Evolutionary conservation across 345 rosid species (phyloP), one percentile per base, ranked within the genome.

Genomic region (Sonneratia alba): DNA sequence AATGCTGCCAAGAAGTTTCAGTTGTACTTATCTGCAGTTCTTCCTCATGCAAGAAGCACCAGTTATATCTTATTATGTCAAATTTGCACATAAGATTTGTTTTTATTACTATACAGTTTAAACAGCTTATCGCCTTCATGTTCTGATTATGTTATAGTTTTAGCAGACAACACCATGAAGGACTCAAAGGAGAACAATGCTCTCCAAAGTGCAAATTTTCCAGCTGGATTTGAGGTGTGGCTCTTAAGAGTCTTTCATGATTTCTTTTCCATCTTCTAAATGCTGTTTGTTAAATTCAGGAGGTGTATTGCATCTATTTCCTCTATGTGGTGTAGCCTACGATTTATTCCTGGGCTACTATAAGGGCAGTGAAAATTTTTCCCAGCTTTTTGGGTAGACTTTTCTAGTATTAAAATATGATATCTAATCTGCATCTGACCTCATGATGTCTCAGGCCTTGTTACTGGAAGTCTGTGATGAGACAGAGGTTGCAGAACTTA

Each of bases 391-490:
- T 7, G 11, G 13, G 12, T 57, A 22, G 3, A 4, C 32, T 42
- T 40, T 22, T 38, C 49, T 57, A 43, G 36, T n/a, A 43, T 16
- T 36, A 13, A 34, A 55, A 57, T 21, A 36, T 36, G 67, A 62
- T 74, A 67, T 4, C 40, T 36, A 73, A 55, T 72, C 66, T 76
- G 18, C 67, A n/a, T 71, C 56, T 19, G 75, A 53, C 12, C 67
- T 72, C 51, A 36, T 78, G 70, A 14, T 48, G 42, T 61, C 63
- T 75, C 77, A 91, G 99, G 93, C 85, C 72, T 77, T 95, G 78
- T 76, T 95, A 66, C 82, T 81, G 69, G 99, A 95, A 79, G 91
- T 95, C 66, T 95, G 99, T 79, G 97, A 95, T 40, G 93, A 95
- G 87, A 95, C 99, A 32, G 88, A 95, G 78, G 73, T 95, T 74